Percentiles rank a stretch among this genome's conserved stretches.
These are phyloP conservation scores for Talaromyces stipitatus DNA, from an alignment of 495 filamentous ascomycete genomes.

Conservation along the genomic window DNA sequence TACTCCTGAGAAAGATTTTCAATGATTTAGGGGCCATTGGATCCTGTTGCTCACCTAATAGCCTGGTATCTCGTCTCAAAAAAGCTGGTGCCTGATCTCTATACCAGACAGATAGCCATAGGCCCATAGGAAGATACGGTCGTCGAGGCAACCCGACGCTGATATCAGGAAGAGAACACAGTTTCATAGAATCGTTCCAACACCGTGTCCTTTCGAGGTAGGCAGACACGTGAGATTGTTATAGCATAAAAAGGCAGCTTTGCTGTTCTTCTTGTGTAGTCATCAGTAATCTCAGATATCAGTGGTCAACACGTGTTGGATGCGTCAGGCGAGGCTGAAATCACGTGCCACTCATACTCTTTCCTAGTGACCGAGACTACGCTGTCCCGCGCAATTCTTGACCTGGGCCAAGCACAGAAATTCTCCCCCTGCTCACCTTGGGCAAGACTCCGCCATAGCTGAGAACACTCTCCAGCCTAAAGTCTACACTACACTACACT, in stretches of 20 bases:
- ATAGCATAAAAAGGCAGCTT: neutral
- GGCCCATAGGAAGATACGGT: too few species aligned
- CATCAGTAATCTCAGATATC: neutral
- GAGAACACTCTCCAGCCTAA: neutral
- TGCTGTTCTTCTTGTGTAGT: neutral
- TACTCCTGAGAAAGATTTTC: too few species aligned
- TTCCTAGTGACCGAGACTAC: slow-evolving; percentile 29
- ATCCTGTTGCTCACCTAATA: neutral
- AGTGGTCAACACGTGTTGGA: neutral
- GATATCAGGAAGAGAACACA: neutral
- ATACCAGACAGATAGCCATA: neutral
- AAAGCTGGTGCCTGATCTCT: neutral
- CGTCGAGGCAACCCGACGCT: neutral
- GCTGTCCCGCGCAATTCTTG: slow-evolving; percentile 25
- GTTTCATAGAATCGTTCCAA: slow-evolving; percentile 9
- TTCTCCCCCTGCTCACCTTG: slow-evolving; percentile 7
- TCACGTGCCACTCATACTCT: neutral
- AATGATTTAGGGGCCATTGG: neutral
- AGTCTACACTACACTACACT: slow-evolving; percentile 2
- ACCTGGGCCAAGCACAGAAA: slow-evolving; percentile 24
- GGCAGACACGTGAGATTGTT: neutral
- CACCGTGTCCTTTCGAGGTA: slow-evolving; percentile 38
- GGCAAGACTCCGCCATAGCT: neutral
- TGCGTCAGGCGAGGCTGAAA: neutral
- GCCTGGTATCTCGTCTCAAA: neutral